A percentile compares a stretch with the other conserved stretches of the same genome.
phyloP scores from a whole-genome alignment of 495 filamentous ascomycete species.

The Penicillium mononematosum region DNA sequence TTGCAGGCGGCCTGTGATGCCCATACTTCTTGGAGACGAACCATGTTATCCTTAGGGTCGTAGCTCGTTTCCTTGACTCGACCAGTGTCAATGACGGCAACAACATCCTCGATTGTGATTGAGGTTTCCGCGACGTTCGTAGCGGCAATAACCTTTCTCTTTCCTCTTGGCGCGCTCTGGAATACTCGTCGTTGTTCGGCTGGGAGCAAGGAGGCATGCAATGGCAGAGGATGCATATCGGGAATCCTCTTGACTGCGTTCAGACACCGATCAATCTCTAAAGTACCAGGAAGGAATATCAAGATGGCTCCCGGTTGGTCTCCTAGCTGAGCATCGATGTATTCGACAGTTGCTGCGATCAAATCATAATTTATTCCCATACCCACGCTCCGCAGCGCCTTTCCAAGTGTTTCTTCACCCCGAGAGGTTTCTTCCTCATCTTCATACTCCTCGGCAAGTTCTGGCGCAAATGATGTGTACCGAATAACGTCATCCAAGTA shows the following conservation, averaged over 20 bases:
- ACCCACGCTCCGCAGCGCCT: constrained; percentile 69
- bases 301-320: constrained; percentile 78
- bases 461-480: constrained; percentile 68
- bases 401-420: constrained; percentile 54
- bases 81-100: constrained; percentile 93
- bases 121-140: constrained; percentile 98
- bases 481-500: constrained; percentile 87
- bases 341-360: constrained; percentile 70
- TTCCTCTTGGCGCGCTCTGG: constrained; percentile 67
- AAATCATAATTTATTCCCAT: constrained; percentile 92
- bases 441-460: constrained; percentile 34
- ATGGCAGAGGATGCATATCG: constrained; percentile 74
- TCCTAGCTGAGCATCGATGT: constrained; percentile 74
- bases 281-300: constrained; percentile 82
- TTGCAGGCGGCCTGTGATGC: constrained; percentile 93
- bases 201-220: constrained; percentile 89
- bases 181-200: constrained; percentile 87
- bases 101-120: constrained; percentile 95
- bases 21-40: constrained; percentile 91
- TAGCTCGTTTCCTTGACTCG: constrained; percentile 96
- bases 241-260: constrained; percentile 66
- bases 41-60: constrained; percentile 89
- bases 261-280: constrained; percentile 84
- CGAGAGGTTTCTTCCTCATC: constrained; percentile 38
- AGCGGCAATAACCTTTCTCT: constrained; percentile 86